Conservation (phyloP, 805 yeast genomes). For the Barnettozyma wickerhamii region DNA sequence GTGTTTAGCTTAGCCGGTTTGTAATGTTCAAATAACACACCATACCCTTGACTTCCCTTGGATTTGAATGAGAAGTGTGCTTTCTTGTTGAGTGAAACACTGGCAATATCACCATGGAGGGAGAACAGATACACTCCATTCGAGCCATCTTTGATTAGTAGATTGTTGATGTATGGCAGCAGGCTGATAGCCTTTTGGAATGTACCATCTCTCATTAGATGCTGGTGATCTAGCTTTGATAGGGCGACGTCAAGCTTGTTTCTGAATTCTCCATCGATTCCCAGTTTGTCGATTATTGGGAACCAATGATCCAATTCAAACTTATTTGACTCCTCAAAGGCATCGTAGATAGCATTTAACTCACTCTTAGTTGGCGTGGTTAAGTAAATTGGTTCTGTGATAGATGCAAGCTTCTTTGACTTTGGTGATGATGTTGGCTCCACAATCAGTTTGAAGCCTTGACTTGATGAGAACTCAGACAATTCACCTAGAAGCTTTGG, state of each 20-base stretch:
- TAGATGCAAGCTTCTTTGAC: slow-evolving; percentile 33
- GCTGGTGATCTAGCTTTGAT: slow-evolving; percentile 19
- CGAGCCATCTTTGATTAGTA: slow-evolving; percentile 63
- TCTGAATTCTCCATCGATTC: slow-evolving; percentile 42
- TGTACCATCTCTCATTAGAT: slow-evolving; percentile 37
- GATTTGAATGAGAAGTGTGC: slow-evolving; percentile 17
- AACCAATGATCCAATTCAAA: slow-evolving; percentile 68
- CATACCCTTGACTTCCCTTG: slow-evolving; percentile 29
- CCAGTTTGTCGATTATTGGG: slow-evolving; percentile 59
- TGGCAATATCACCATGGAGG: slow-evolving; percentile 19
- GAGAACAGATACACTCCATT: slow-evolving; percentile 53
- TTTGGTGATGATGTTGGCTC: slow-evolving; percentile 81
- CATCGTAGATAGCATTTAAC: slow-evolving; percentile 46
- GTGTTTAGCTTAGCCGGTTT: slow-evolving; percentile 33
- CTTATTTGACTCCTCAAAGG: slow-evolving; percentile 39
- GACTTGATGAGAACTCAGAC: slow-evolving; percentile 22
- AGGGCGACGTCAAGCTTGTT: slow-evolving; percentile 36
- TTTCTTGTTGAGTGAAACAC: not conserved
- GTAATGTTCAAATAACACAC: slow-evolving; percentile 62
- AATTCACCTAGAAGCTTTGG: slow-evolving; percentile 36
- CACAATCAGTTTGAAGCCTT: slow-evolving; percentile 38
- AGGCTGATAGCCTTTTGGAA: slow-evolving; percentile 67
- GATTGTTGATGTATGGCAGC: slow-evolving; percentile 67
- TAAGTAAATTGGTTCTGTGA: slow-evolving; percentile 10
- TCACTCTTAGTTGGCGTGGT: slow-evolving; percentile 69